Conservation (phyloP, 2,329 filamentous ascomycete species). For the Lasiodiplodia gonubiensis region DNA sequence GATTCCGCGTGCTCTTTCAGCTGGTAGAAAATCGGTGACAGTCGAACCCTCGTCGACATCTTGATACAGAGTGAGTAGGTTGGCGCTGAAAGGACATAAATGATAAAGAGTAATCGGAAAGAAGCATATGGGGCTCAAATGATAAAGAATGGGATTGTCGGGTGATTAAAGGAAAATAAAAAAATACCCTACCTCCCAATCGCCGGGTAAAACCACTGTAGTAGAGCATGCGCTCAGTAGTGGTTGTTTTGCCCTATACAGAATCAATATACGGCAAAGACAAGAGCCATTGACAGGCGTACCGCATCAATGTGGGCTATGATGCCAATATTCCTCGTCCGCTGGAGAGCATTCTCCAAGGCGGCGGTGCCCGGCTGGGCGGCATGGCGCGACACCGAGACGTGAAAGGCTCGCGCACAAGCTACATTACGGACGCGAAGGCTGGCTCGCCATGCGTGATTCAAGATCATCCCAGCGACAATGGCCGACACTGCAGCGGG, state of each 20-base stretch:
- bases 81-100: not conserved
- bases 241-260: slow-evolving; percentile 86
- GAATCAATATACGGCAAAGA: not conserved
- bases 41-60: slow-evolving; percentile 97
- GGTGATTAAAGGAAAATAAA: not conserved
- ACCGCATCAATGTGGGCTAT: slow-evolving; percentile 97
- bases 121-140: not conserved
- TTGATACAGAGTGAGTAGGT: slow-evolving; percentile 34
- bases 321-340: slow-evolving; percentile 93
- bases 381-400: slow-evolving; percentile 6
- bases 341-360: slow-evolving; percentile 50
- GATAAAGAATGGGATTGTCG: not conserved
- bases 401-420: slow-evolving; percentile 6
- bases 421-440: slow-evolving; percentile 18
- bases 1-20: slow-evolving; percentile 90
- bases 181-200: slow-evolving; percentile 66
- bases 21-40: slow-evolving; percentile 93
- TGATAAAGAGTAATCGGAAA: slow-evolving; percentile 7
- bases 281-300: slow-evolving; percentile 36
- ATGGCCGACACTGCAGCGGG: not conserved
- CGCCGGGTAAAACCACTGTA: slow-evolving; percentile 89
- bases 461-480: slow-evolving; percentile 8
- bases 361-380: slow-evolving; percentile 31
- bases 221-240: slow-evolving; percentile 98
- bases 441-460: slow-evolving; percentile 22